Conservation (phyloP, 805 yeast genomes). For the Yarrowia porcina region DNA sequence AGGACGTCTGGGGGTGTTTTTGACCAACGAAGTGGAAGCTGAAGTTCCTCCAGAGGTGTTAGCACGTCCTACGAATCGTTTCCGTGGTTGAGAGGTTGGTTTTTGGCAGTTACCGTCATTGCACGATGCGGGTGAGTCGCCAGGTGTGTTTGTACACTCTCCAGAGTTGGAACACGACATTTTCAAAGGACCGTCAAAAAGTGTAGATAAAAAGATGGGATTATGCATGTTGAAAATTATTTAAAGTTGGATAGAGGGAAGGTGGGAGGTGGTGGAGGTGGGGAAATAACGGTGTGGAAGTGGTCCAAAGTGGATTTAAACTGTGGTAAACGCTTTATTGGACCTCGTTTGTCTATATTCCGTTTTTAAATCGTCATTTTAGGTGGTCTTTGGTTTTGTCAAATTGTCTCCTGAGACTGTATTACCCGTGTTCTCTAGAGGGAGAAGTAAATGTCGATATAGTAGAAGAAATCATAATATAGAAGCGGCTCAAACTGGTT, state of each 20-base stretch:
- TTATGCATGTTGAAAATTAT: neutral
- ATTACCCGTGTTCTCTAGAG: too few species aligned
- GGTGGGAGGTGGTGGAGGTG: neutral
- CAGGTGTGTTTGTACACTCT: neutral
- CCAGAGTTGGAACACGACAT: neutral
- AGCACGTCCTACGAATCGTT: conserved; percentile 17
- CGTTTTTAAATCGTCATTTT: too few species aligned
- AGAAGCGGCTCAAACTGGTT: too few species aligned
- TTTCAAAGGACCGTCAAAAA: neutral
- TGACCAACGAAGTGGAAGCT: conserved; percentile 7
- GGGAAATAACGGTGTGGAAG: too few species aligned
- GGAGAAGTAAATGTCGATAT: too few species aligned
- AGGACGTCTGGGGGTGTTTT: conserved; percentile 34
- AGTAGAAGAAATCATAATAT: too few species aligned
- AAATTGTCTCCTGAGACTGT: too few species aligned
- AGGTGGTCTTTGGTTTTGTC: too few species aligned
- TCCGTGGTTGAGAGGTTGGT: neutral
- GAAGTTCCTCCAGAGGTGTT: neutral
- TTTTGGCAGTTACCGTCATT: too few species aligned
- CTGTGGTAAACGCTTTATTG: too few species aligned
- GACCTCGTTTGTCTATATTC: too few species aligned
- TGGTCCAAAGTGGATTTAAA: too few species aligned
- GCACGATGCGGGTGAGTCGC: neutral
- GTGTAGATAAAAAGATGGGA: neutral
- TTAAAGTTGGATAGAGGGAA: neutral